These are phyloP conservation scores for Psilocybe tampanensis DNA, from an alignment of 768 basidiomycete genomes.

Conservation along the genomic window DNA sequence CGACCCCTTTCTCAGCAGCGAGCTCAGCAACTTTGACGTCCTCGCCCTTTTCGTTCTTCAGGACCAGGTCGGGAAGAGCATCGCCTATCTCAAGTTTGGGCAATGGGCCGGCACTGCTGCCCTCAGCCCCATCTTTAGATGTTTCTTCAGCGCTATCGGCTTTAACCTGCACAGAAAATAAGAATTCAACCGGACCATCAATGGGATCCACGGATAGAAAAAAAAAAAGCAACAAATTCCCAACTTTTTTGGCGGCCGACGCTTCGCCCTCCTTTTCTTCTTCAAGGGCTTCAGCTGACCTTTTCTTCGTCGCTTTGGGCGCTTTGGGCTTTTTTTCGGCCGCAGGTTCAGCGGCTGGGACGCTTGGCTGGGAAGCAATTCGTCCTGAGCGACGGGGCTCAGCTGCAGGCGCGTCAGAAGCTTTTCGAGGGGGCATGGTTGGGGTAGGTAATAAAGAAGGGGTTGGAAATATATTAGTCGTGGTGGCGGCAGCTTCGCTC, in stretches of 20 bases:
- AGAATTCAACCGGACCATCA: too few relatives aligned
- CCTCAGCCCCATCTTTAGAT: constrained; percentile 23
- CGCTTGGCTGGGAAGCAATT: constrained; percentile 50
- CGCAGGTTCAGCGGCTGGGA: constrained; percentile 20
- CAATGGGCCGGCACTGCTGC: constrained; percentile 24
- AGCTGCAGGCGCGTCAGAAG: constrained; percentile 31
- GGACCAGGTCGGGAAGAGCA: constrained; percentile 65
- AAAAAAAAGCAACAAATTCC: constrained; percentile 11
- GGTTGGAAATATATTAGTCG: background rate
- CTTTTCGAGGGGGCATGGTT: constrained; percentile 35
- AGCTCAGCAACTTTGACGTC: constrained; percentile 71
- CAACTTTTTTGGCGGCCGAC: constrained; percentile 43
- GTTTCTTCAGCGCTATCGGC: constrained; percentile 18
- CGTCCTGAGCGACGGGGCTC: constrained; percentile 58
- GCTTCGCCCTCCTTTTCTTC: constrained; percentile 34
- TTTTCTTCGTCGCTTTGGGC: constrained; percentile 39
- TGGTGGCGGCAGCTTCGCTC: background rate
- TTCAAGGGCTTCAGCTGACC: constrained; percentile 37
- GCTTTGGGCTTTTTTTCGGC: constrained; percentile 27
- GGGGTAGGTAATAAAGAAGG: constrained; percentile 1
- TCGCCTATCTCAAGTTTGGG: constrained; percentile 71
- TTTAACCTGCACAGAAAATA: constrained; percentile 34
- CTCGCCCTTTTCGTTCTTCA: constrained; percentile 86
- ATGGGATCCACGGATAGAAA: background rate
- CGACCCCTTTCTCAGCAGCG: constrained; percentile 69